Evolutionary conservation across 23 red algal genomes (phyloP), one percentile per base, ranked within the genome.

Genomic region (Cyanidiococcus yangmingshanensis): DNA sequence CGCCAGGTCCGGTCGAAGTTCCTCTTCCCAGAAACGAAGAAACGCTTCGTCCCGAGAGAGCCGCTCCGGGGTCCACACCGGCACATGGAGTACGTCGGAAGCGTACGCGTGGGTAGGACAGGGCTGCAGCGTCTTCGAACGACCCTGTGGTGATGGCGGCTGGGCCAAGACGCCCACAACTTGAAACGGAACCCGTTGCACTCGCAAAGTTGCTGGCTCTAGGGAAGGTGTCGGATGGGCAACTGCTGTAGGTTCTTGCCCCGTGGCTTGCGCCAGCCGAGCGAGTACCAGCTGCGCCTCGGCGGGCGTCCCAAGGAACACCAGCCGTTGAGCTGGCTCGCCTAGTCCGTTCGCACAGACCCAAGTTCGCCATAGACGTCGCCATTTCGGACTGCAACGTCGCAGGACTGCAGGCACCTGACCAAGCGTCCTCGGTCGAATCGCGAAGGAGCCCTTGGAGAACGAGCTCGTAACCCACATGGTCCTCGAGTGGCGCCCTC

Each of bases 81-180:
- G 83, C 39, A 97, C 36, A 7, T 68, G 34, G 31, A 88, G 74
- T 30, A 71, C 63, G 51, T 88, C 80, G 30, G 77, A 83, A 18
- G 93, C 93, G 29, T 79, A 12, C 0, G 25, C 57, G 24, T 88
- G 79, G 0, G 90, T 88, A 17, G 93, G 87, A 1, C 87, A 86
- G 38, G 84, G 86, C n/a, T 74, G 83, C 59, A 85, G 68, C 27
- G 63, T 29, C 7, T 7, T 29, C 31, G 80, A 78, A 27, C 85
- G 74, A 37, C 82, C 75, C 16, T 40, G 27, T 0, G 75, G 82
- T 1, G 81, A 74, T 1, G 93, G 80, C 63, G 92, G 86, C 67
- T 97, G 93, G 2, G 93, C 85, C 25, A 97, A 82, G n/a, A 90
- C 93, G 1, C 57, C 79, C 27, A 45, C 68, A 51, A 97, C 39